phyloP scores from a whole-genome alignment of 2,329 filamentous ascomycete species.

The Fusarium robinianum region DNA sequence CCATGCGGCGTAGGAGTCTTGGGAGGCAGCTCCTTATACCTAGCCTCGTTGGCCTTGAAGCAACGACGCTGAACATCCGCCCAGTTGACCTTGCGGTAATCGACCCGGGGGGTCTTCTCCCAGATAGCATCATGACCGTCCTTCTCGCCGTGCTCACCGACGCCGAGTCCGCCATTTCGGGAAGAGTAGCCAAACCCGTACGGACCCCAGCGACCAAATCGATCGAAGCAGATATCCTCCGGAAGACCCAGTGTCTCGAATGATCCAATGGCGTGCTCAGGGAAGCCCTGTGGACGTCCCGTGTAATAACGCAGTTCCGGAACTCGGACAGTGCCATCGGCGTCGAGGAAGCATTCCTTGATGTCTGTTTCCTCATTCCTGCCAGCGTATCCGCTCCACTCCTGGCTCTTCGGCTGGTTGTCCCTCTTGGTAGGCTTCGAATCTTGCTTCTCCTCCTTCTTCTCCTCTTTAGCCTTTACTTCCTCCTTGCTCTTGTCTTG shows the following conservation, averaged over 20 bases:
- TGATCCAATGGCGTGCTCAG: constrained; percentile 83
- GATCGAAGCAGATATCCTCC: constrained; percentile 89
- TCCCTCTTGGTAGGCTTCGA: constrained; percentile 23
- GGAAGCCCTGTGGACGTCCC: constrained; percentile 82
- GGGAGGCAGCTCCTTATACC: constrained; percentile 61
- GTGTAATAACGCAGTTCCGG: constrained; percentile 75
- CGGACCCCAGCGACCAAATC: constrained; percentile 83
- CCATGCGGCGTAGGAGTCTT: constrained; percentile 51
- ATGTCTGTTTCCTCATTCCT: constrained; percentile 55
- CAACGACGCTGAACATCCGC: constrained; percentile 77
- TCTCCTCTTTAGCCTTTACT: constrained; percentile 8
- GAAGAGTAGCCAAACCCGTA: constrained; percentile 89
- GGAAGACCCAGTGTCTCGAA: constrained; percentile 79
- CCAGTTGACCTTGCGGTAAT: constrained; percentile 80
- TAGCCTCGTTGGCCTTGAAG: constrained; percentile 68
- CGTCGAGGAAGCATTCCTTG: constrained; percentile 79
- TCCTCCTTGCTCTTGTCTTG: constrained; percentile 12
- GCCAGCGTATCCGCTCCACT: constrained; percentile 43
- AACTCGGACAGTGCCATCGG: constrained; percentile 64
- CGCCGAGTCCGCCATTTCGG: constrained; percentile 77
- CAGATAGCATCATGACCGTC: constrained; percentile 83
- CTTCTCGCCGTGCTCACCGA: constrained; percentile 82
- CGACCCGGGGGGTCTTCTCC: constrained; percentile 70
- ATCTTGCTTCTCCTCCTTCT: constrained; percentile 16
- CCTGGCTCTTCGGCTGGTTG: constrained; percentile 37